phyloP scores from a whole-genome alignment of 208 protist species.

The Wallacemonas collosoma region DNA sequence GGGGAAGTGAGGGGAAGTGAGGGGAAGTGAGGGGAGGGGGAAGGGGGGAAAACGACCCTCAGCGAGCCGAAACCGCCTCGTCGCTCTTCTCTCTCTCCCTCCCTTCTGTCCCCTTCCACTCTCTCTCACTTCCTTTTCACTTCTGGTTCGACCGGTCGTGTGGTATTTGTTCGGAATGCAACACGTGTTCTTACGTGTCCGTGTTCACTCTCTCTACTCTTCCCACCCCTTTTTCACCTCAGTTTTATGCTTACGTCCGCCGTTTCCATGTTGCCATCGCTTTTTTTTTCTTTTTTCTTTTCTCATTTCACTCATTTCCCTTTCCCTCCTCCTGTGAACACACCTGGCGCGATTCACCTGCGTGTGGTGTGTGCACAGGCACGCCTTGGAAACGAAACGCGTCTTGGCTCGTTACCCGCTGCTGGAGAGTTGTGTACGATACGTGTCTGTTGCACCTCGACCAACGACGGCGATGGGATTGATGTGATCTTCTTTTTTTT shows the following conservation, averaged over 20 bases:
- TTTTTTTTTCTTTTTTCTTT: constrained; percentile 16
- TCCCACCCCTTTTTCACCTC: background rate
- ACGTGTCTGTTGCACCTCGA: background rate
- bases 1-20: too few species aligned
- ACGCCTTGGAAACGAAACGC: too few species aligned
- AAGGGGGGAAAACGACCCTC: too few species aligned
- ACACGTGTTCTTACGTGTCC: background rate
- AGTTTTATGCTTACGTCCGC: too few species aligned
- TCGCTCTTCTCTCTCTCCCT: background rate
- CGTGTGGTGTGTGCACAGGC: too few species aligned
- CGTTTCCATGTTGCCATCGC: too few species aligned
- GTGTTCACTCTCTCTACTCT: background rate
- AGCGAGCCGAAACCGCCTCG: background rate
- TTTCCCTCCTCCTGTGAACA: background rate
- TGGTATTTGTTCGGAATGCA: background rate
- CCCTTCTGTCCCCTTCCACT: background rate
- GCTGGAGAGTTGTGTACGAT: background rate
- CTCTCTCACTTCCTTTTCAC: background rate
- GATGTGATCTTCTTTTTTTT: background rate
- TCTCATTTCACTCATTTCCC: background rate
- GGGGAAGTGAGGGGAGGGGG: too few species aligned
- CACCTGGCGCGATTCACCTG: too few species aligned
- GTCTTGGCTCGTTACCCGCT: too few species aligned
- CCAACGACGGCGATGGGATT: background rate
- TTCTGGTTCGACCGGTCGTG: background rate